Conservation (phyloP, 1,284 basidiomycete genomes). For the Exobasidium rhododendri region DNA sequence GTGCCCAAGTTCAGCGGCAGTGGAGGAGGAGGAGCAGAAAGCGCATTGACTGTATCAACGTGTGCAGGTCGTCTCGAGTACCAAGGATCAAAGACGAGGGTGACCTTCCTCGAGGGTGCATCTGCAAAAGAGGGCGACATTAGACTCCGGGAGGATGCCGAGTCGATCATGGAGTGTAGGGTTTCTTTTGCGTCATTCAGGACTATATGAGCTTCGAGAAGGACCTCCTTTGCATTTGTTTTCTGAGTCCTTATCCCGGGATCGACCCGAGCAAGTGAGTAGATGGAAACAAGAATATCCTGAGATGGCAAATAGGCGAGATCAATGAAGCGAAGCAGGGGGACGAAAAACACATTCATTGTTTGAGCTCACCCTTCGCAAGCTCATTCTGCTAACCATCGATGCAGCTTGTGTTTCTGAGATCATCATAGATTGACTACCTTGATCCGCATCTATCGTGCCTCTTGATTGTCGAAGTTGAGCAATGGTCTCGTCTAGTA, state of each 20-base stretch:
- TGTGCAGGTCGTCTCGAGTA: conserved; percentile 69
- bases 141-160: background rate
- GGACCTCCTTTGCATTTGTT: background rate
- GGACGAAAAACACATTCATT: no score
- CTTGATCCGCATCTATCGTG: no score
- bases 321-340: background rate
- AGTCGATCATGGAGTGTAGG: background rate
- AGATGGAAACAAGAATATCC: background rate
- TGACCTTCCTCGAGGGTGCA: conserved; percentile 60
- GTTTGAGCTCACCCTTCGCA: background rate
- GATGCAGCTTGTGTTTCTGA: background rate
- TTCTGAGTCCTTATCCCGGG: background rate
- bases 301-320: background rate
- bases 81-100: conserved; percentile 66
- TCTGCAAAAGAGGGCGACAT: background rate
- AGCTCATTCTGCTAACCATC: background rate
- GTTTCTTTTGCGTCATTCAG: background rate
- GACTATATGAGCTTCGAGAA: background rate
- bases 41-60: background rate
- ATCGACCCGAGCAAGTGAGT: background rate
- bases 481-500: no score
- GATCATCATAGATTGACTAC: no score
- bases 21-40: conserved; percentile 64
- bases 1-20: conserved; percentile 63
- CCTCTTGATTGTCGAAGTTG: no score